Base-by-base conservation (phyloP, 139 green algal species). In the Deuterostichococcus epilithicus region DNA sequence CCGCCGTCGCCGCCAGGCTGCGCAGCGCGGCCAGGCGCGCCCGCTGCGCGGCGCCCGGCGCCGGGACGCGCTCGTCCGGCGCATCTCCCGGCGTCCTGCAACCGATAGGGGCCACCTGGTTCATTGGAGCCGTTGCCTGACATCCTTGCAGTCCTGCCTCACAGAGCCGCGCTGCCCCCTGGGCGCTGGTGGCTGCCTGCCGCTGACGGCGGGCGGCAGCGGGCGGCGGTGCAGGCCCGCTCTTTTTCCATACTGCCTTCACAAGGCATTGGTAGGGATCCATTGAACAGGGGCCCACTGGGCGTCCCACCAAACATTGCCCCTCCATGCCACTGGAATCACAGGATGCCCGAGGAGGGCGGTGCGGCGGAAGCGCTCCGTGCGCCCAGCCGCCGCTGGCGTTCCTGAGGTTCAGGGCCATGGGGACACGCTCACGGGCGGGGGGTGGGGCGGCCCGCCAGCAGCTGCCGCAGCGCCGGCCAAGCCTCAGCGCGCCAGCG, bases 401-500 rank as follows among this genome's bases (percentile, higher is more conserved):
- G 18, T 60, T 60, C 65, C n/a, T n/a, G n/a, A n/a, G n/a, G n/a
- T n/a, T n/a, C n/a, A n/a, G n/a, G n/a, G n/a, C n/a, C n/a, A n/a
- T n/a, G n/a, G n/a, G n/a, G n/a, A 36, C 39, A 71, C 42, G 47
- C 23, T 65, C 30, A 81, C 80, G 77, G 47, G 78, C 45, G 33
- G 72, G 44, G 76, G 78, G 34, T 20, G 72, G 80, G 44, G 36
- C 88, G 69, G 36, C 82, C 65, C n/a, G 39, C 73, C 59, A 93
- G 78, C 66, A 94, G 70, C 20, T 75, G 79, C 45, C 78, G 39
- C 68, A 95, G 73, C 72, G 86, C 42, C 1, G 91, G 91, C 84
- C 83, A 85, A 1, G 87, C 88, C 36, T 95, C 91, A 25, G 81
- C 26, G 34, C 73, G 65, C 33, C 93, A 85, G 39, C 91, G 81